Conservation (phyloP, 148 eudicot genomes). For the Rhododendron ferrugineum region DNA sequence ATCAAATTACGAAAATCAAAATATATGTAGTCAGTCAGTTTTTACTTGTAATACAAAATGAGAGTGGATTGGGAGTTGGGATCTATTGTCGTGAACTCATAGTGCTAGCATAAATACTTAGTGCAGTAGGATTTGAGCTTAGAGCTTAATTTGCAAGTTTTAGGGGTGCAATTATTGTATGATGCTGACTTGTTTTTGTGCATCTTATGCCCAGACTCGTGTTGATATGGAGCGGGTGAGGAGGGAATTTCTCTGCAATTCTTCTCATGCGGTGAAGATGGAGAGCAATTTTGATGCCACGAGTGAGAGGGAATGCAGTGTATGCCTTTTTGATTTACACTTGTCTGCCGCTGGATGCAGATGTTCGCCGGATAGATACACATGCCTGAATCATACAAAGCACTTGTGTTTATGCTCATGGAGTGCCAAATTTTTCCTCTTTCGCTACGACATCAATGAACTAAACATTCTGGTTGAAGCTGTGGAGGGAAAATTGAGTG, state of each 20-base stretch:
- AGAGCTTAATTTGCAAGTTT: background rate
- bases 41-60: background rate
- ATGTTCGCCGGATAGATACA: slow-evolving; percentile 78
- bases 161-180: background rate
- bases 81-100: background rate
- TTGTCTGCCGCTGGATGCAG: slow-evolving; percentile 89
- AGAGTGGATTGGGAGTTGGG: background rate
- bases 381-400: slow-evolving; percentile 90
- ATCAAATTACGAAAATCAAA: background rate
- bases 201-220: slow-evolving; percentile 49
- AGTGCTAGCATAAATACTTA: background rate
- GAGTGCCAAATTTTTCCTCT: slow-evolving; percentile 75
- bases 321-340: slow-evolving; percentile 87
- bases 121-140: slow-evolving; percentile 5
- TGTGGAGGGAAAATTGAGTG: slow-evolving; percentile 90
- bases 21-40: background rate
- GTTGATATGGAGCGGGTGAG: slow-evolving; percentile 72
- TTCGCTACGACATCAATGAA: slow-evolving; percentile 72
- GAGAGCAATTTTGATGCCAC: slow-evolving; percentile 76
- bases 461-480: slow-evolving; percentile 84
- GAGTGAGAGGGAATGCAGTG: slow-evolving; percentile 87
- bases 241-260: slow-evolving; percentile 78
- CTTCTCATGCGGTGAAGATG: slow-evolving; percentile 68
- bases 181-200: background rate
- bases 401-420: slow-evolving; percentile 75